Conservation (phyloP, 2,329 filamentous ascomycete genomes). For the Pyrenophora teres region DNA sequence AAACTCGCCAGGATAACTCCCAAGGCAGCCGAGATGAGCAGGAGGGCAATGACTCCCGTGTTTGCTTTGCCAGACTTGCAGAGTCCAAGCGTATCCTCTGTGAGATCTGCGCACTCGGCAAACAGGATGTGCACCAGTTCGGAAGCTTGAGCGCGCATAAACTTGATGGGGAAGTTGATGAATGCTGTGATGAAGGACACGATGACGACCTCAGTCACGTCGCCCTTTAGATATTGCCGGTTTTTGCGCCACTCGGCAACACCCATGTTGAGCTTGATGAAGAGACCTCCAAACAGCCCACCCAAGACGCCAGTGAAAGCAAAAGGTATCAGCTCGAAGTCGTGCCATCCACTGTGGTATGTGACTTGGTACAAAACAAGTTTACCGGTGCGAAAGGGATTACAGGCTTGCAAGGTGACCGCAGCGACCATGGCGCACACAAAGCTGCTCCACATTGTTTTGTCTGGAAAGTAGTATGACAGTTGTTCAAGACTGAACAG, state of each 20-base stretch:
- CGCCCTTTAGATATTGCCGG: constrained; percentile 67
- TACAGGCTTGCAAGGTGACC: constrained; percentile 86
- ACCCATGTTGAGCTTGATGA: constrained; percentile 92
- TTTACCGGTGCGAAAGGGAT: constrained; percentile 94
- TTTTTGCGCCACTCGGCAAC: constrained; percentile 80
- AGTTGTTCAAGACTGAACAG: constrained; percentile 95
- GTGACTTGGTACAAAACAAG: constrained; percentile 95
- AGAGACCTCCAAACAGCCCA: constrained; percentile 91
- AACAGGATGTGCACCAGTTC: constrained; percentile 93
- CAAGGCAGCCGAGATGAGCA: constrained; percentile 79
- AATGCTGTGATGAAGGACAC: constrained; percentile 82
- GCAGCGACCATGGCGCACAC: constrained; percentile 99
- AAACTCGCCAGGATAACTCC: constrained; percentile 84
- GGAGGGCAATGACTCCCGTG: constrained; percentile 77
- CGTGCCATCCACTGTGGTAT: constrained; percentile 90
- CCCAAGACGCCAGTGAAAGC: constrained; percentile 83
- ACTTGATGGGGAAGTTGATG: constrained; percentile 93
- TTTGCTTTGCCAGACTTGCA: constrained; percentile 87
- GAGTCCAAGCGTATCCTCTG: constrained; percentile 85
- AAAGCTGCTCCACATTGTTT: constrained; percentile 99
- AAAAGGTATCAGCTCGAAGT: constrained; percentile 90
- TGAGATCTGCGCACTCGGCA: constrained; percentile 80
- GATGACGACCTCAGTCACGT: constrained; percentile 78
- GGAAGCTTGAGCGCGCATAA: constrained; percentile 90
- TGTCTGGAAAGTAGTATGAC: constrained; percentile 97